These are phyloP conservation scores for Monosporascus sp. DNA, from an alignment of 2,329 filamentous ascomycete species.

Conservation along the genomic window DNA sequence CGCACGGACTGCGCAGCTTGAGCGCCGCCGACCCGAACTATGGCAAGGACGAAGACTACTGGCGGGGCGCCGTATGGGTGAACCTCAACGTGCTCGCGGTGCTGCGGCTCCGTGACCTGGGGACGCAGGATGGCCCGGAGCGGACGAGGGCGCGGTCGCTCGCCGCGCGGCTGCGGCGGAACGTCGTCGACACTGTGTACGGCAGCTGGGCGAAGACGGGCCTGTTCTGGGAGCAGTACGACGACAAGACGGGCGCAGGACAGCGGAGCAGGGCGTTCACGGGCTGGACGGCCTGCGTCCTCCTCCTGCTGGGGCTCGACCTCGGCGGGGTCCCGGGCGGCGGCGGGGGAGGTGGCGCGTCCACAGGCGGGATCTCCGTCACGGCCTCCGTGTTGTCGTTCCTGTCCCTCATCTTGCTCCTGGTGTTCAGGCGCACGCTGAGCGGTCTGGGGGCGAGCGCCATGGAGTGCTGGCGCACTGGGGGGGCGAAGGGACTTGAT, in stretches of 20 bases:
- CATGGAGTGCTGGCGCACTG: background rate
- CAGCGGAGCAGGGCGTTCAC: slow-evolving; percentile 67
- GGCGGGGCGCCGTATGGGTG: slow-evolving; percentile 17
- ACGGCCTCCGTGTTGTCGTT: background rate
- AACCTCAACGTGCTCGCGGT: slow-evolving; percentile 42
- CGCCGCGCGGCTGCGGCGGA: slow-evolving; percentile 12
- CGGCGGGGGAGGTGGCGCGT: background rate
- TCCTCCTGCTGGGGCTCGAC: slow-evolving; percentile 66
- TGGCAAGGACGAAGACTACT: slow-evolving; percentile 15
- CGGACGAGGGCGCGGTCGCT: slow-evolving; percentile 6
- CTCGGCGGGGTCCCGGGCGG: slow-evolving; percentile 11
- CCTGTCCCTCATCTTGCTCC: background rate
- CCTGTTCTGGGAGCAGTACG: slow-evolving; percentile 70
- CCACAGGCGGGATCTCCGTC: background rate
- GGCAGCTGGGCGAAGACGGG: slow-evolving; percentile 60
- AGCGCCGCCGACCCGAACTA: slow-evolving; percentile 10
- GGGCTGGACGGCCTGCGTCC: slow-evolving; percentile 68
- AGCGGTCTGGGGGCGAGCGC: background rate
- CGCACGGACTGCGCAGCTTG: slow-evolving; percentile 13
- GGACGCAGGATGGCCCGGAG: background rate
- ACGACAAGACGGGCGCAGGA: slow-evolving; percentile 59
- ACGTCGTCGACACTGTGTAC: slow-evolving; percentile 13
- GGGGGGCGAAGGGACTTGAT: background rate
- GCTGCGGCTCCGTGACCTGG: slow-evolving; percentile 43
- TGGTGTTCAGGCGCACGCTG: background rate